Conservation (phyloP, 2,329 filamentous ascomycete species). For the Alternaria arbusti region DNA sequence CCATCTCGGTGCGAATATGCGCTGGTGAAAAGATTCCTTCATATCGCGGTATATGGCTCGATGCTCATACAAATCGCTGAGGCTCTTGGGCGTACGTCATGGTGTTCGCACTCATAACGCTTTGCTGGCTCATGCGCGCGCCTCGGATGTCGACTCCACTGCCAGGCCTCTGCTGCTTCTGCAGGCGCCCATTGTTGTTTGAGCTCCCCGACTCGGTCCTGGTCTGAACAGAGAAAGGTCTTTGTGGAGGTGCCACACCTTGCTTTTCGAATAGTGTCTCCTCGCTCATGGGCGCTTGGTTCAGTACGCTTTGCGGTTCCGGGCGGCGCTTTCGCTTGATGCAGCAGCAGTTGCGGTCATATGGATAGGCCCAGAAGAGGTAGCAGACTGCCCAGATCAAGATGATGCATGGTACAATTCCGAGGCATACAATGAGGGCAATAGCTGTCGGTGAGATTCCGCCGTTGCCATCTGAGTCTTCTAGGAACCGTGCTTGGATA, state of each 20-base stretch:
- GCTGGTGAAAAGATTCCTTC: not conserved
- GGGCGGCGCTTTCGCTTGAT: constrained; percentile 26
- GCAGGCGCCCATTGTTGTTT: constrained; percentile 8
- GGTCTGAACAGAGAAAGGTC: constrained; percentile 8
- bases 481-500: constrained; percentile 22
- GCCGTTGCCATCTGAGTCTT: constrained; percentile 4
- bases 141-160: constrained; percentile 1
- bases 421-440: constrained; percentile 32
- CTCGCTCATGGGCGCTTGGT: constrained; percentile 9
- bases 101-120: constrained; percentile 24
- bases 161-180: constrained; percentile 4
- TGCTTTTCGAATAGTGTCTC: constrained; percentile 23
- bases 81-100: constrained; percentile 25
- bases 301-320: constrained; percentile 5
- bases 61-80: constrained; percentile 29
- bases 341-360: constrained; percentile 34
- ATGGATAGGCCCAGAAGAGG: constrained; percentile 35
- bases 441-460: constrained; percentile 27
- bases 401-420: constrained; percentile 32
- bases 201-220: constrained; percentile 23
- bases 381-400: constrained; percentile 33
- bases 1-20: not conserved
- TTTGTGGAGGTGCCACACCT: constrained; percentile 19
- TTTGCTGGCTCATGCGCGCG: constrained; percentile 20
- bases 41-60: not conserved